Evolutionary conservation across 116 monocot species (phyloP).

Genomic region (Cymodocea nodosa): DNA sequence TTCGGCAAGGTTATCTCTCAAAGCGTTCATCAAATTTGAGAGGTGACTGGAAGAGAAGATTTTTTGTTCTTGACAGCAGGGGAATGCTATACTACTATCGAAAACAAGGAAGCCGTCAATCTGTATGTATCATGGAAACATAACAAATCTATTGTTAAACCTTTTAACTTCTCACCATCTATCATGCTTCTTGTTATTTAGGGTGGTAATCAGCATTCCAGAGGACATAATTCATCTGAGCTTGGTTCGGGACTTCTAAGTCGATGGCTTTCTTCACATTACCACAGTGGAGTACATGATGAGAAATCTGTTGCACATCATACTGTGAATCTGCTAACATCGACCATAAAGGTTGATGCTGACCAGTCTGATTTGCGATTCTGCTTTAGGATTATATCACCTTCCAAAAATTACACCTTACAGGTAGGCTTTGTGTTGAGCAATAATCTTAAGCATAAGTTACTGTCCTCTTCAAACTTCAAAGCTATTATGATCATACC

Average conservation of each 20-base stretch:
- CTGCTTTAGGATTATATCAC: slow-evolving; percentile 99
- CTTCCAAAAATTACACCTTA: slow-evolving; percentile 90
- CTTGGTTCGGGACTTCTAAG: slow-evolving; percentile 82
- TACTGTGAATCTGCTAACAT: slow-evolving; percentile 94
- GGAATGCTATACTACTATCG: slow-evolving; percentile 99
- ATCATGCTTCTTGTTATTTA: slow-evolving; percentile 8
- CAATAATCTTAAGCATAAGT: not conserved
- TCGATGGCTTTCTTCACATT: slow-evolving; percentile 95
- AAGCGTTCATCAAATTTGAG: slow-evolving; percentile 97
- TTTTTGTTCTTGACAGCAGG: slow-evolving; percentile 98
- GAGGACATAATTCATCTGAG: slow-evolving; percentile 53
- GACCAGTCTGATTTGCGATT: slow-evolving; percentile 98
- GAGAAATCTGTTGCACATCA: slow-evolving; percentile 95
- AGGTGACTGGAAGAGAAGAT: slow-evolving; percentile 99
- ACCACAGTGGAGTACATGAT: slow-evolving; percentile 95
- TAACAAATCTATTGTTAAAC: not conserved
- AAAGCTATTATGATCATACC: too few species aligned
- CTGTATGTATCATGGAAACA: slow-evolving; percentile 42
- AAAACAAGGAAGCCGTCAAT: slow-evolving; percentile 73
- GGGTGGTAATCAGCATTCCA: slow-evolving; percentile 44
- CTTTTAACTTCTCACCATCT: not conserved
- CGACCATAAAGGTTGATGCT: slow-evolving; percentile 95
- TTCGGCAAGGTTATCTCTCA: slow-evolving; percentile 96
- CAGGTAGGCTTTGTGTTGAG: slow-evolving; percentile 43
- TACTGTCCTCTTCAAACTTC: too few species aligned